phyloP scores from a whole-genome alignment of 176 grass and related monocot species.

The Typha latifolia region DNA sequence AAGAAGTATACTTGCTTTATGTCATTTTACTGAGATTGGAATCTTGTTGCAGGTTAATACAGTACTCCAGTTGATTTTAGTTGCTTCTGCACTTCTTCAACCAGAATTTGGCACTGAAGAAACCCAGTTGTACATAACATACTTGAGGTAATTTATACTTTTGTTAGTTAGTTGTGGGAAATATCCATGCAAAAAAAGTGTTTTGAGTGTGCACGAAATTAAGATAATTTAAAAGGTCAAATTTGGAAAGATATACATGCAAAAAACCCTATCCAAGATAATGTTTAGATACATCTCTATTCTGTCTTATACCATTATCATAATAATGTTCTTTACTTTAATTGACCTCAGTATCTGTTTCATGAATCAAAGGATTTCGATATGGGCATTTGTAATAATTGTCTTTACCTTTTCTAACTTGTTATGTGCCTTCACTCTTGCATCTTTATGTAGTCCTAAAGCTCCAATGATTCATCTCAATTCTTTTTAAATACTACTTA shows the following conservation, averaged over 20 bases:
- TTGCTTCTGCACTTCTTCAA: constrained; percentile 78
- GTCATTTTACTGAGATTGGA: constrained; percentile 18
- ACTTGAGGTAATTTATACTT: constrained; percentile 41
- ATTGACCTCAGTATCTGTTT: too few species aligned
- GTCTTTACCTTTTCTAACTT: too few species aligned
- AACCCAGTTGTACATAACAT: constrained; percentile 56
- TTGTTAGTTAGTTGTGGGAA: constrained; percentile 6
- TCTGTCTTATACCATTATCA: too few species aligned
- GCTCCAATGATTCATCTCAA: too few species aligned
- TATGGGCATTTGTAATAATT: too few species aligned
- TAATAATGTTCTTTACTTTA: too few species aligned
- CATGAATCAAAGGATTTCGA: too few species aligned
- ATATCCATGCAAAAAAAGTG: background rate
- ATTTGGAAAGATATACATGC: background rate
- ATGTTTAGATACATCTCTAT: too few species aligned
- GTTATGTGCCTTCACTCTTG: too few species aligned
- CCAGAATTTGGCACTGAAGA: constrained; percentile 75
- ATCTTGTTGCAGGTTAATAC: constrained; percentile 59
- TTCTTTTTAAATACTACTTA: too few species aligned
- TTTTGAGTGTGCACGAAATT: constrained; percentile 1
- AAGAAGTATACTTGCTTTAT: background rate
- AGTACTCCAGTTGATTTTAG: constrained; percentile 83
- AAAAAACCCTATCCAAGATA: too few species aligned
- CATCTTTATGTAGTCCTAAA: too few species aligned
- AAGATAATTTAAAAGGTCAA: background rate